Evolutionary conservation across 345 rosid species (phyloP), one percentile per base, ranked within the genome.

Genomic region (Salix exigua): DNA sequence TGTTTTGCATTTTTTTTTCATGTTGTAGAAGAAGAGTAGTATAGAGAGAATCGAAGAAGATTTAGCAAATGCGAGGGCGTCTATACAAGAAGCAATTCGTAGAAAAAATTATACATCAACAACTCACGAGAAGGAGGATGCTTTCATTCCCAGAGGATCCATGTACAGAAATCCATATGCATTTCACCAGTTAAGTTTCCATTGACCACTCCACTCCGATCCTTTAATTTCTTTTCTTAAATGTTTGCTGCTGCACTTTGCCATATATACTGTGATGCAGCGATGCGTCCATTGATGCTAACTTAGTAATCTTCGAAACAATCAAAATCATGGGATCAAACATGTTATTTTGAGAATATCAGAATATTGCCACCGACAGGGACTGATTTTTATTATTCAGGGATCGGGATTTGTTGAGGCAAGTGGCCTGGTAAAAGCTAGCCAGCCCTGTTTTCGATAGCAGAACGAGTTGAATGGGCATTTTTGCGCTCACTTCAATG

Each of bases 161-260:
- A 78, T 86, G 40, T 89, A 91, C 79, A 79, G 90, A 75, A 89
- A 91, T 75, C 73, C 87, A 18, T 83, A 80, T 30, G 88, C 91
- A 58, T 89, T 91, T 82, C 88, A 88, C 75, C 91, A 85, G 92
- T 87, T 87, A 78, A 79, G 90, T 79, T 73, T 46, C 50, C 13
- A 46, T 46, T 13, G 7, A 18, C 21, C 21, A 51, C n/a, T 5
- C 21, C 21, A 51, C n/a, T 5, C 8, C 5, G 5, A 4, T 31
- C 33, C 48, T 76, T 55, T n/a, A n/a, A n/a, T n/a, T 53, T n/a
- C 1, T 42, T 25, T 17, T 44, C 14, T 55, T 44, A 3, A 4
- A 10, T 40, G 4, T 12, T 35, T 13, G 5, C 33, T 51, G 9
- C 7, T 10, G 3, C 8, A 60, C 18, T 0, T 12, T 40, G 0